phyloP scores from a whole-genome alignment of 1,139 yeast species.

The Yamadazyma diospyri region DNA sequence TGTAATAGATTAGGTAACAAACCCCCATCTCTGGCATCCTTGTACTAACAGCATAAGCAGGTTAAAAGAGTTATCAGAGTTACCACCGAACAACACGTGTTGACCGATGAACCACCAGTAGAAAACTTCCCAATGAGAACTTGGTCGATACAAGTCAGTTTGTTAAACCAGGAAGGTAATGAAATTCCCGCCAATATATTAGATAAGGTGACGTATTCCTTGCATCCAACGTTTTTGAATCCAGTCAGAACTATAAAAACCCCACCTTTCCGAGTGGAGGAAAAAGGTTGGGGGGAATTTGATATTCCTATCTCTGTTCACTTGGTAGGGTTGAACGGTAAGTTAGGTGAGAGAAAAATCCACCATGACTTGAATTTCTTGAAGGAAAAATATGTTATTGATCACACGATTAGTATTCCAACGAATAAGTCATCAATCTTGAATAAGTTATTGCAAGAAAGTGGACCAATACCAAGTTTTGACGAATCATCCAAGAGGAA shows the following conservation, averaged over 20 bases:
- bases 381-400: constrained; percentile 71
- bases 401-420: constrained; percentile 75
- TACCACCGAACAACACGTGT: constrained; percentile 80
- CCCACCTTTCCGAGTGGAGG: constrained; percentile 86
- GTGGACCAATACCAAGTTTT: constrained; percentile 71
- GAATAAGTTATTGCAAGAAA: constrained; percentile 68
- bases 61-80: constrained; percentile 87
- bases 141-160: constrained; percentile 78
- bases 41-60: too few species aligned
- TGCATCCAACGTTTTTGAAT: constrained; percentile 92
- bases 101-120: constrained; percentile 81
- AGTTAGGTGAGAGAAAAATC: constrained; percentile 82
- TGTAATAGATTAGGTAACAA: too few species aligned
- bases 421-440: constrained; percentile 67
- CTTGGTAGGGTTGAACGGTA: constrained; percentile 61
- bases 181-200: constrained; percentile 85
- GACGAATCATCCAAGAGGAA: constrained; percentile 33
- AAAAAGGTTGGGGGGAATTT: constrained; percentile 98
- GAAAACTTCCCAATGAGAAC: constrained; percentile 95
- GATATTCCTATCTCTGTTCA: constrained; percentile 80
- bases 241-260: constrained; percentile 80
- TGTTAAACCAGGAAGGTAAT: constrained; percentile 77
- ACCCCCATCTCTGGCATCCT: too few species aligned
- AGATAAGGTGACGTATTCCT: constrained; percentile 87
- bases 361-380: constrained; percentile 87